phyloP scores from a whole-genome alignment of 768 basidiomycete species.

The Pisolithus tinctorius region DNA sequence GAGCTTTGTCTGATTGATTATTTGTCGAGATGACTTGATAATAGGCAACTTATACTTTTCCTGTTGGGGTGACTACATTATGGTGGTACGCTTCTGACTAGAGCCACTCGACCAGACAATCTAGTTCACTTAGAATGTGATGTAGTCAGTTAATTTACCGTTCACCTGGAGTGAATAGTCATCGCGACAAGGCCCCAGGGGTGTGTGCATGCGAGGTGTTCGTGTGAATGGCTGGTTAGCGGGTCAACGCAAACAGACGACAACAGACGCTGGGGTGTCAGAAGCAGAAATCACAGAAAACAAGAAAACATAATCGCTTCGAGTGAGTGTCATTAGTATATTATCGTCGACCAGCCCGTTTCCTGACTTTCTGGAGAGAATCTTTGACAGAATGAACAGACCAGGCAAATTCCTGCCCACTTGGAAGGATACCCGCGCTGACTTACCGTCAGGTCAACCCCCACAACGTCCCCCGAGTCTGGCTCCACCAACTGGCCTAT shows the following conservation, averaged over 20 bases:
- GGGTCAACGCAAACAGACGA: neutral
- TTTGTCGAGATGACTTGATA: neutral
- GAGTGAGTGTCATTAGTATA: conserved; percentile 1
- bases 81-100: conserved; percentile 39
- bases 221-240: neutral
- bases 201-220: neutral
- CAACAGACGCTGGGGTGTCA: neutral
- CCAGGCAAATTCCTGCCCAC: conserved; percentile 35
- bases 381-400: conserved; percentile 43
- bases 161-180: no score
- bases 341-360: no score
- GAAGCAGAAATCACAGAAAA: conserved; percentile 11
- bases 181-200: neutral
- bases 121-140: neutral
- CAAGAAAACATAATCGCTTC: conserved; percentile 7
- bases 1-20: neutral
- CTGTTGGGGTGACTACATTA: conserved; percentile 60
- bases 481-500: conserved; percentile 54
- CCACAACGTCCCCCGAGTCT: conserved; percentile 77
- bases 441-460: conserved; percentile 55
- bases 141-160: no score
- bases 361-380: neutral
- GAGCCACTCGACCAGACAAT: neutral
- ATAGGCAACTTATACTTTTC: conserved; percentile 68
- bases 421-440: conserved; percentile 12